Conservation (phyloP, 306 rosid species). For the Spatholobus suberectus region DNA sequence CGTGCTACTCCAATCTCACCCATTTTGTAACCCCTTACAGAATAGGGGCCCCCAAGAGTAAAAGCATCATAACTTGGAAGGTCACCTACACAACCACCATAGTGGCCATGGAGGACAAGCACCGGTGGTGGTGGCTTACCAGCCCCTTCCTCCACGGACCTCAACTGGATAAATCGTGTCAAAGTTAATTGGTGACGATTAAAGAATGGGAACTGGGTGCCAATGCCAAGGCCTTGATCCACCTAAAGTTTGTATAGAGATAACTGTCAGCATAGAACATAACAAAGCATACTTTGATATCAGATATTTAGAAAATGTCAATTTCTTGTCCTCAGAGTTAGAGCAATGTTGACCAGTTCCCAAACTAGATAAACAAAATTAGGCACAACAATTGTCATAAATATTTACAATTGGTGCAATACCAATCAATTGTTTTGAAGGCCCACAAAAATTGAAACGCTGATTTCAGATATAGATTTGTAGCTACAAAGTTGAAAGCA, state of each 20-base stretch:
- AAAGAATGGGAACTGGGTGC: slow-evolving; percentile 78
- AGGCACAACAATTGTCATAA: slow-evolving; percentile 5
- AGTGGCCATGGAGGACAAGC: slow-evolving; percentile 82
- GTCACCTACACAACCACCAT: slow-evolving; percentile 89
- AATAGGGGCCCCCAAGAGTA: slow-evolving; percentile 86
- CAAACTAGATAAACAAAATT: neutral
- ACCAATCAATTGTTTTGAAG: neutral
- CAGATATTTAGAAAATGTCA: slow-evolving; percentile 2
- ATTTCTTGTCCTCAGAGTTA: slow-evolving; percentile 6
- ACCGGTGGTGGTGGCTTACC: slow-evolving; percentile 83
- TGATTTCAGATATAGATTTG: neutral
- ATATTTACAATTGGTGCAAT: neutral
- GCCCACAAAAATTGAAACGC: neutral
- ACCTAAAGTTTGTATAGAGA: slow-evolving; percentile 50
- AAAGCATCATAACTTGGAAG: slow-evolving; percentile 88
- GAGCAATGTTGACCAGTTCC: slow-evolving; percentile 1
- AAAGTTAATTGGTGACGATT: slow-evolving; percentile 84
- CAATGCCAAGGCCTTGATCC: slow-evolving; percentile 80
- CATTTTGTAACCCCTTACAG: slow-evolving; percentile 85
- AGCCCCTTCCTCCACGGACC: slow-evolving; percentile 77
- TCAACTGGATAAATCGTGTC: slow-evolving; percentile 70
- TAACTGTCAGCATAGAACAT: slow-evolving; percentile 30
- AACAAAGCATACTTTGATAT: neutral
- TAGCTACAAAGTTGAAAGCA: neutral
- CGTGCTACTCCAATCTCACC: slow-evolving; percentile 85